phyloP scores from a whole-genome alignment of 2,329 filamentous ascomycete genomes.

The Cladophialophora carrionii region DNA sequence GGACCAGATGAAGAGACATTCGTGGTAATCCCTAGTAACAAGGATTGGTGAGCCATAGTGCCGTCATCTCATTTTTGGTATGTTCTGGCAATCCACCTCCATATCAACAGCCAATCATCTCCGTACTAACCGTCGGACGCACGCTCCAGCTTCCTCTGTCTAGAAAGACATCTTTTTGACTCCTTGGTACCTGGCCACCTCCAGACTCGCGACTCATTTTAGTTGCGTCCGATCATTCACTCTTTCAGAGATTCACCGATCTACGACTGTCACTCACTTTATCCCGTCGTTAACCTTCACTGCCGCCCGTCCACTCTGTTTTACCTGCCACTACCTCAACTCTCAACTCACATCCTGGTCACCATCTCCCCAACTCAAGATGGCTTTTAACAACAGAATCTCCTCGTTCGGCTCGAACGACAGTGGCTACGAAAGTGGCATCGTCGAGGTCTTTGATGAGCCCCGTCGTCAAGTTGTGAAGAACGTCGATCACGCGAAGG shows the following conservation, averaged over 20 bases:
- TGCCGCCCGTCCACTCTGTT: not conserved
- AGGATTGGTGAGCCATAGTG: constrained; percentile 33
- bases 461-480: constrained; percentile 55
- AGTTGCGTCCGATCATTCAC: constrained; percentile 36
- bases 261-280: constrained; percentile 38
- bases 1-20: constrained; percentile 49
- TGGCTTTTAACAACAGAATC: constrained; percentile 60
- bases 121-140: constrained; percentile 25
- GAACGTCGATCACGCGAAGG: constrained; percentile 73
- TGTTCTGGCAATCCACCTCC: constrained; percentile 22
- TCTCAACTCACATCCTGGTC: constrained; percentile 10
- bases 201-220: constrained; percentile 40
- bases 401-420: constrained; percentile 53
- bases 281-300: constrained; percentile 30
- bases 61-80: constrained; percentile 37
- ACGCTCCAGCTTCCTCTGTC: constrained; percentile 33
- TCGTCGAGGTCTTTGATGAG: constrained; percentile 63
- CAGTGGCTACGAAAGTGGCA: constrained; percentile 69
- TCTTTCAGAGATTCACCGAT: constrained; percentile 28
- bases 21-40: constrained; percentile 41
- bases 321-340: constrained; percentile 10
- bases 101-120: constrained; percentile 22
- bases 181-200: constrained; percentile 38
- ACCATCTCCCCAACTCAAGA: constrained; percentile 43
- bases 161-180: constrained; percentile 30